Conservation (phyloP, 2,329 filamentous ascomycete genomes). For the Claviceps arundinis region DNA sequence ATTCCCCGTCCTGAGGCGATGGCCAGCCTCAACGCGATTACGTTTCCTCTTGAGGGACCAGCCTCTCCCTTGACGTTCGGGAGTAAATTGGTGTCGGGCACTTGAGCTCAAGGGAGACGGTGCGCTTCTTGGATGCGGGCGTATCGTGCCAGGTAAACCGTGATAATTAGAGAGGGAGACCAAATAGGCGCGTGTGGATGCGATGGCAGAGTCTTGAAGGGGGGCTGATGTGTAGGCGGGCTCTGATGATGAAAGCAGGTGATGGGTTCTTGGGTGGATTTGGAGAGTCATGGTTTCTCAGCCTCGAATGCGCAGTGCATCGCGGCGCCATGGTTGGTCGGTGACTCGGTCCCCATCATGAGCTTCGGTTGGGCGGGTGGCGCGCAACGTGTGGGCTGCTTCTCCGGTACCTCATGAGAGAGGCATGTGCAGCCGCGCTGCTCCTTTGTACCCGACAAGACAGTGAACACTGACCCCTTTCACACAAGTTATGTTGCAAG, state of each 20-base stretch:
- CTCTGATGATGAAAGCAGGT: background rate
- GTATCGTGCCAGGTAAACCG: background rate
- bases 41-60: background rate
- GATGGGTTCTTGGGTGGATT: background rate
- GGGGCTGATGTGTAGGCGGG: background rate
- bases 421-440: background rate
- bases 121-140: background rate
- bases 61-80: background rate
- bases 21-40: background rate
- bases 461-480: background rate
- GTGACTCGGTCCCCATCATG: constrained; percentile 8
- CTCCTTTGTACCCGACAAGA: background rate
- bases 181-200: background rate
- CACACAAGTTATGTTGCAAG: background rate
- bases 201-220: background rate
- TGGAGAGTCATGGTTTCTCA: constrained; percentile 1
- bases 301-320: constrained; percentile 6
- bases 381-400: background rate
- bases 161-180: background rate
- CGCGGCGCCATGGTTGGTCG: constrained; percentile 7
- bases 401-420: background rate
- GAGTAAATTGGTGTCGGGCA: background rate
- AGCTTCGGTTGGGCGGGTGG: constrained; percentile 1
- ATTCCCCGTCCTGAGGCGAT: background rate
- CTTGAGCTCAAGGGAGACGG: background rate